Base-by-base conservation (phyloP, 352 stramenopile genomes). In the Phytophthora pinifolia region DNA sequence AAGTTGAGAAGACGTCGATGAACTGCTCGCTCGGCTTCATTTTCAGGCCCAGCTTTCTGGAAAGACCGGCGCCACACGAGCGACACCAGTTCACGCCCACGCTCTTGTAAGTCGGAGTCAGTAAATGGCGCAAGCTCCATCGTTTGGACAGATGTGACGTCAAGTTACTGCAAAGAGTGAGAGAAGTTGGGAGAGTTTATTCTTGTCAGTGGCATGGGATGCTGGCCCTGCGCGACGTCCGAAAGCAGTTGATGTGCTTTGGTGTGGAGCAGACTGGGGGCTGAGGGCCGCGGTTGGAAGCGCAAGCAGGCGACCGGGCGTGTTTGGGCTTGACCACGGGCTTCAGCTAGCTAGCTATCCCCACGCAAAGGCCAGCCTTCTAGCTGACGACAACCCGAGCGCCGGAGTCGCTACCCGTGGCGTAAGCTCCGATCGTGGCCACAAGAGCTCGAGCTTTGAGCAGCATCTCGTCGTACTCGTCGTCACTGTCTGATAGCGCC, bases 391-490 rank as follows among this genome's bases (percentile, higher is more conserved):
- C 54, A 7, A 81, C 74, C 42, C 50, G 37, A 33, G 72, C 78
- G 2, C 70, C 67, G 4, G 47, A 55, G 14, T 76, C 62, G 15
- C 47, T 65, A n/a, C 74, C 74, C 6, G 74, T 89, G 10, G 70
- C 73, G 38, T 87, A 88, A 1, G 47, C 59, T 18, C 76, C 77
- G 34, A 92, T 61, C 0, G 82, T 74, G 13, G 74, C 61, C 27
- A 89, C 79, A 4, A 96, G 68, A 27, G 79, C 80, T 27, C 60
- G 67, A 9, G 89, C 88, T 67, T 98, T 98, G 30, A 98, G 77
- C 27, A 96, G 68, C 85, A 97, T 97, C 65, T 98, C 91, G 22
- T 97, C 83, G 58, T 96, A 94, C 59, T 98, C 97, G 44, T 98
- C 92, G 29, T 98, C 74, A 20, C 67, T 75, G 54, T 99, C 86